Evolutionary conservation across 768 basidiomycete genomes (phyloP), one percentile per base, ranked within the genome.

Genomic region (Terana coerulea): DNA sequence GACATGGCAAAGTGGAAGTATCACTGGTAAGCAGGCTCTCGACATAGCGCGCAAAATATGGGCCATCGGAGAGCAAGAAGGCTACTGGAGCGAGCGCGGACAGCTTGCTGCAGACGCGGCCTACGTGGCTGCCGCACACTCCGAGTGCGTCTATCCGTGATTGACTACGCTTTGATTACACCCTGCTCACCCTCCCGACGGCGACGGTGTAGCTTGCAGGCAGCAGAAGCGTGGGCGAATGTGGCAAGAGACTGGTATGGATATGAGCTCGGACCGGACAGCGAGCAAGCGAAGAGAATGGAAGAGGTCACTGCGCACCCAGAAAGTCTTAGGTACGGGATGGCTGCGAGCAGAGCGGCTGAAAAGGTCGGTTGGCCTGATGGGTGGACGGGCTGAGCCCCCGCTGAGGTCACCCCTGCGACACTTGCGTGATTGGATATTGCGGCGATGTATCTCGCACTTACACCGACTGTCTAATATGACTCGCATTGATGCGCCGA

Each of bases 41-140:
- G 64, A 68, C 11, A 58, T 72, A 3, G 76, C 75, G 29, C 68
- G 71, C 47, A 61, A 70, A 47, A 83, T 84, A 21, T 86, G 83
- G 84, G 54, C 66, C 9, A 50, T 83, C 6, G 83, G 77, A 28
- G 76, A 80, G 30, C 72, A 77, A 56, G 84, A 86, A 66, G 81
- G 80, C 0, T 86, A 86, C 59, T 76, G 73, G 73, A 84, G 82
- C 59, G 84, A 82, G 66, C 70, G 83, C 33, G 84, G 84, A 9
- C 69, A 74, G 55, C 68, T 86, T 3, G 83, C 84, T 6, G 78
- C 79, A 22, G 84, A 86, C 60, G 80, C 78, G 9, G 72, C 72
- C 5, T 77, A 72, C 69, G 75, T 86, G 17, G 80, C 83, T 7
- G 80, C 78, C 12, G 70, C 82, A 4, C 83, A 85, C 68, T 76